A percentile compares a stretch with the other conserved stretches of the same genome.
phyloP scores from a whole-genome alignment of 2,329 filamentous ascomycete species.

The Penicillium sp. region DNA sequence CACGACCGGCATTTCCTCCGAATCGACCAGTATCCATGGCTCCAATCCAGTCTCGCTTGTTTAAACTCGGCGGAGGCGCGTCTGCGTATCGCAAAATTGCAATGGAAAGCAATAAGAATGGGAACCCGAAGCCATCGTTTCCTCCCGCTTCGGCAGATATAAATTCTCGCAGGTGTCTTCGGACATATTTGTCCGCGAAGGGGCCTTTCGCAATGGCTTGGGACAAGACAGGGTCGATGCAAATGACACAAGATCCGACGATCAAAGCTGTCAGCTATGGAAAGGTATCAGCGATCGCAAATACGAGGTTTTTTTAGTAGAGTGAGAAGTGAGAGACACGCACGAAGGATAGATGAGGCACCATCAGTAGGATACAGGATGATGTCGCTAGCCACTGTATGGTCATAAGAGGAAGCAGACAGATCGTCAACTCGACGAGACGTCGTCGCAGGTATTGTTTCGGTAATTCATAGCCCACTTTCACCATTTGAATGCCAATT shows the following conservation, averaged over 20 bases:
- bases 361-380: constrained; percentile 53
- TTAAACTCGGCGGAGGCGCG: constrained; percentile 14
- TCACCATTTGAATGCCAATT: constrained; percentile 62
- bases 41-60: constrained; percentile 29
- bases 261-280: constrained; percentile 52
- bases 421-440: constrained; percentile 55
- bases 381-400: constrained; percentile 62
- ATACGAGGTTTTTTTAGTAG: too few species aligned
- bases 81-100: constrained; percentile 58
- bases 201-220: constrained; percentile 63
- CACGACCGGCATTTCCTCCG: constrained; percentile 52
- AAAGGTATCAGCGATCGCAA: background rate
- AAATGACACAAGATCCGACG: constrained; percentile 61
- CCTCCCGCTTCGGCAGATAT: constrained; percentile 62
- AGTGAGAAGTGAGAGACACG: background rate
- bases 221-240: constrained; percentile 61
- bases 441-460: constrained; percentile 53
- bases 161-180: constrained; percentile 57
- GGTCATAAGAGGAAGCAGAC: constrained; percentile 60
- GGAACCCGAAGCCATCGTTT: constrained; percentile 63
- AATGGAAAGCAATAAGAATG: constrained; percentile 59
- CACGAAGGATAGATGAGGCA: constrained; percentile 54
- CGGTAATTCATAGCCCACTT: constrained; percentile 62
- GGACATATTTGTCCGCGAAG: constrained; percentile 62
- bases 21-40: constrained; percentile 49